These are phyloP conservation scores for Aspergillus chevalieri DNA, from an alignment of 2,329 filamentous ascomycete species.

Conservation along the genomic window DNA sequence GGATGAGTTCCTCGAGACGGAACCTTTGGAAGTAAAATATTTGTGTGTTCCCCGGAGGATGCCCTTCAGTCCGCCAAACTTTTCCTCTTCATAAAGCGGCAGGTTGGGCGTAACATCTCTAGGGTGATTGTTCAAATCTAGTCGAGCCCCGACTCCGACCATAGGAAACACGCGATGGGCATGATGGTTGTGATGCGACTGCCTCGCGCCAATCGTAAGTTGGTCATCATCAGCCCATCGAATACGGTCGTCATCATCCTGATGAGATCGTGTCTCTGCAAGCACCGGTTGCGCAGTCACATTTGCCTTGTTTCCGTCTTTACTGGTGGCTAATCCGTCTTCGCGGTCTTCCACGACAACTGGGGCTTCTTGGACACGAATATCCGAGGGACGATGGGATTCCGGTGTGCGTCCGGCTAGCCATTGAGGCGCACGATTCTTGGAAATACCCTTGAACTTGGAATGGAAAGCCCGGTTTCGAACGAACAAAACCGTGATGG, in stretches of 20 bases:
- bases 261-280: neutral
- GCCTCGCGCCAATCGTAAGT: slow-evolving; percentile 16
- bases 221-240: slow-evolving; percentile 28
- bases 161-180: slow-evolving; percentile 28
- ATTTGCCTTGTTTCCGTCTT: slow-evolving; percentile 1
- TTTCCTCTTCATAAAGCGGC: slow-evolving; percentile 12
- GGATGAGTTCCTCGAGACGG: slow-evolving; percentile 43
- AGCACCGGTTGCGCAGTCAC: slow-evolving; percentile 2
- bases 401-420: slow-evolving; percentile 1
- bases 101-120: slow-evolving; percentile 19
- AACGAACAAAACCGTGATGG: slow-evolving; percentile 56
- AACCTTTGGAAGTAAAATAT: slow-evolving; percentile 24
- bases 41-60: slow-evolving; percentile 23
- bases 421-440: slow-evolving; percentile 18
- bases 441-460: slow-evolving; percentile 51
- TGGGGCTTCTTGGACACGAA: neutral
- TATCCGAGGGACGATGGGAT: neutral
- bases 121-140: slow-evolving; percentile 30
- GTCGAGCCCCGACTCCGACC: slow-evolving; percentile 30
- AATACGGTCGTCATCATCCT: slow-evolving; percentile 9
- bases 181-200: slow-evolving; percentile 20
- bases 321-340: neutral
- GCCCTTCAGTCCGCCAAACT: slow-evolving; percentile 16
- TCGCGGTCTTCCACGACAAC: neutral
- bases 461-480: slow-evolving; percentile 58